Base-by-base conservation (phyloP, 345 rosid genomes). In the Dipteronia dyeriana region DNA sequence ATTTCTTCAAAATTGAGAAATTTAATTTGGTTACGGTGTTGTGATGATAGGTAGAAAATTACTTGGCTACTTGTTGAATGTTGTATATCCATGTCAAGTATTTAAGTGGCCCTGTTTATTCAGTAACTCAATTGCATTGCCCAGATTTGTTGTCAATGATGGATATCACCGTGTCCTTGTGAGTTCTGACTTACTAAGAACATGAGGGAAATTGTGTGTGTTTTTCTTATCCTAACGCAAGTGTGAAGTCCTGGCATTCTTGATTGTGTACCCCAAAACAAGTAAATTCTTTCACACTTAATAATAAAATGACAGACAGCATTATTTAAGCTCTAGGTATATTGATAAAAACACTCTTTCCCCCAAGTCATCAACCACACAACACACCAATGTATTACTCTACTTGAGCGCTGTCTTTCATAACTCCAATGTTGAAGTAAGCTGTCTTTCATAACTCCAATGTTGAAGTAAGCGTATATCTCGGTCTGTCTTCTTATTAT, bases 81-180 rank as follows among this genome's bases (percentile, higher is more conserved):
- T 60, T 8, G 13, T n/a, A 54, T n/a, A 19, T 10, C 20, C 7
- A 22, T 39, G 66, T 57, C 5, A 71, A 11, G n/a, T 53, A 59
- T 72, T 41, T 39, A 47, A 11, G 2, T n/a, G 77, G 77, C 11
- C 45, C 41, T 64, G 38, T 64, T 25, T 56, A 56, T 10, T 64
- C 16, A 1, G 19, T 4, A 64, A 26, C 17, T 47, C 45, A 17
- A 17, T 45, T 74, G 54, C 16, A 1, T 17, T 47, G 16, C 22
- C 31, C 22, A 19, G 60, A 47, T 62, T 4, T 38, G 64, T 56
- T 29, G 7, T 14, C 20, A 59, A 59, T 20, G 12, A 72, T 59
- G 49, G 11, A 67, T 39, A 3, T 16, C 16, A 29, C 31, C n/a
- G 11, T 56, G 17, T 69, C 60, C 26, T 49, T 25, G 14, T 41